Percentiles rank a stretch among this genome's conserved stretches.
Conservation (phyloP, 208 protist genomes). For the Crithidia acanthocephali region DNA sequence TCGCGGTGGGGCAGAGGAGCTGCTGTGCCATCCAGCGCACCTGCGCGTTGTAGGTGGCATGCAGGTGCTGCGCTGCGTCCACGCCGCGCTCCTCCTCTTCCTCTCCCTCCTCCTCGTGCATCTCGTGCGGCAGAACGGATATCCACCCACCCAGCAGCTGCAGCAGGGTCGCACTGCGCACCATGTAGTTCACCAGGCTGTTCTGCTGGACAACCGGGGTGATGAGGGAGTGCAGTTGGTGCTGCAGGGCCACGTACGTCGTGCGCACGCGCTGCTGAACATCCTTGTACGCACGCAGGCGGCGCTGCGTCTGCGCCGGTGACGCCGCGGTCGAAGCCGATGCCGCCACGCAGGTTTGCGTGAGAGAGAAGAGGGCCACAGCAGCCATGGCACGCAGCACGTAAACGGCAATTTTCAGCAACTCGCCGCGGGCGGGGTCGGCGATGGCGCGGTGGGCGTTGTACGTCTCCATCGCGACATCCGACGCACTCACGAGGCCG, state of each 20-base stretch:
- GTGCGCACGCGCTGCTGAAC: conserved; percentile 31
- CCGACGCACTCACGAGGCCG: conserved; percentile 59
- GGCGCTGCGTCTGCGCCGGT: background rate
- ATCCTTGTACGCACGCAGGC: conserved; percentile 18
- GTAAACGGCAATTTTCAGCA: conserved; percentile 77
- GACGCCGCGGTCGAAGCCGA: background rate
- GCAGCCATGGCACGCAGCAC: conserved; percentile 47
- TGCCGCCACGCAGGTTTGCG: conserved; percentile 13
- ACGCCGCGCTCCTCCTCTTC: background rate
- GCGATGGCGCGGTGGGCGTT: conserved; percentile 72
- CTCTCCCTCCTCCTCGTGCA: conserved; percentile 7
- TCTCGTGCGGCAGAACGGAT: conserved; percentile 54
- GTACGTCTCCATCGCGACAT: conserved; percentile 85
- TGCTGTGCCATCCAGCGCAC: conserved; percentile 47
- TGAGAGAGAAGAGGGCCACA: conserved; percentile 46
- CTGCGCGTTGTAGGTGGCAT: conserved; percentile 27
- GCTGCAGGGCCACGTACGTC: conserved; percentile 46
- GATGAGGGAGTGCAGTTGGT: conserved; percentile 56
- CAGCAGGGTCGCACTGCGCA: conserved; percentile 81
- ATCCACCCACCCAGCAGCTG: conserved; percentile 83
- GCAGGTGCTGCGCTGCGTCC: background rate
- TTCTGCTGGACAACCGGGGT: conserved; percentile 63
- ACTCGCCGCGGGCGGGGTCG: conserved; percentile 62
- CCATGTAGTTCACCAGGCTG: conserved; percentile 79
- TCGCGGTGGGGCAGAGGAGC: conserved; percentile 26